phyloP scores from a whole-genome alignment of 345 rosid genomes.

The Cardamine occulta region DNA sequence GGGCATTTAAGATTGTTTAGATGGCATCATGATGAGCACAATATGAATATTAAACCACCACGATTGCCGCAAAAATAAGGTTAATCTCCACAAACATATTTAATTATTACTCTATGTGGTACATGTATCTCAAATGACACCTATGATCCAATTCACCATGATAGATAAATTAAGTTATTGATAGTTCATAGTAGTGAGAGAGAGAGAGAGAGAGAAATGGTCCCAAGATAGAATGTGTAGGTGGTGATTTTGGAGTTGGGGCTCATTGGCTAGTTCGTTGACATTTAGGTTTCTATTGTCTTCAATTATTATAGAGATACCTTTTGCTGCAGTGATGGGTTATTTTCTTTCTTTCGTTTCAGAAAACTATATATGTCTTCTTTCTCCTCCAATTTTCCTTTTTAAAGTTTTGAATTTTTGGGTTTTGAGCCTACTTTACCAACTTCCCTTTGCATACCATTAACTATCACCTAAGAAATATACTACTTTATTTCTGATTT shows the following conservation, averaged over 20 bases:
- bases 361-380: conserved; percentile 25
- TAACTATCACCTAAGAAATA: conserved; percentile 25
- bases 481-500: conserved; percentile 8
- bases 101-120: conserved; percentile 34
- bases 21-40: conserved; percentile 36
- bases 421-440: conserved; percentile 15
- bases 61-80: conserved; percentile 43
- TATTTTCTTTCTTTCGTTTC: conserved; percentile 42
- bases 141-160: conserved; percentile 11
- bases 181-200: too few relatives aligned
- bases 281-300: conserved; percentile 42
- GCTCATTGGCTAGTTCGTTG: conserved; percentile 47
- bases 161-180: conserved; percentile 7
- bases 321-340: conserved; percentile 38
- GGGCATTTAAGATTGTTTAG: conserved; percentile 34
- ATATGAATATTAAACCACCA: conserved; percentile 32
- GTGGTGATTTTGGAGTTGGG: conserved; percentile 33
- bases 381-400: neutral
- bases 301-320: conserved; percentile 38
- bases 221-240: conserved; percentile 41
- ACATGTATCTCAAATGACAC: conserved; percentile 24
- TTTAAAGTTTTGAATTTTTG: neutral
- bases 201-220: conserved; percentile 37
- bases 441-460: conserved; percentile 19
- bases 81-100: conserved; percentile 40